Base-by-base conservation (phyloP, 352 stramenopile genomes). In the Globisporangium cystogenes region DNA sequence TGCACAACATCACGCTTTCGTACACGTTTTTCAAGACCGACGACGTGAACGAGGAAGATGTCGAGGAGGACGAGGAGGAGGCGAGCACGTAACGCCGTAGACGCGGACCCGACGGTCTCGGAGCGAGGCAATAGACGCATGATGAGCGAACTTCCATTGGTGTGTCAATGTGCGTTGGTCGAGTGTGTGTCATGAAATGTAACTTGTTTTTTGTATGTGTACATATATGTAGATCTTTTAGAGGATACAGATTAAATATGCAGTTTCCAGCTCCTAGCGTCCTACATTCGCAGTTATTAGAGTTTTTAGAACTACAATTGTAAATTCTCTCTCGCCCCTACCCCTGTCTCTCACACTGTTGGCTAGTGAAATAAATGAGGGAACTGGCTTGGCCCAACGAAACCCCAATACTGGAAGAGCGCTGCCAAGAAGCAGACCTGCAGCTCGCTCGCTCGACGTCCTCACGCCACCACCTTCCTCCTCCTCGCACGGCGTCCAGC, bases 21-120 rank as follows among this genome's bases (percentile, higher is more conserved):
- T 99, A 99, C 76, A 98, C 93, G 29, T 99, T 99, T 67, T 98
- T 98, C 81, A 96, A 98, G 68, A 98, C 95, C 1, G 94, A 98
- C 67, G 80, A 97, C 53, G 90, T 98, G 66, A 87, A 92, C 58
- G 87, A 96, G 43, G 83, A 95, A 27, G 86, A 96, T 11, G 84
- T 95, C 41, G 81, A 92, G 23, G 71, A 79, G 18, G 72, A 88
- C 33, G 70, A 85, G 8, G 73, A 79, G 35, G 79, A 75, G 45
- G 31, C 31, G 5, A 43, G 47, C 31, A 31, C 26, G 6, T 23
- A 35, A 48, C 2, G 7, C 16, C 14, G 21, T 5, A 35, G 10
- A 26, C 42, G 12, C 33, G 23, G 7, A 35, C 29, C 1, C 10
- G 29, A 35, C 29, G 10, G n/a, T n/a, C 29, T 35, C 29, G 26